Conservation (phyloP, 306 rosid genomes). For the Spatholobus suberectus region DNA sequence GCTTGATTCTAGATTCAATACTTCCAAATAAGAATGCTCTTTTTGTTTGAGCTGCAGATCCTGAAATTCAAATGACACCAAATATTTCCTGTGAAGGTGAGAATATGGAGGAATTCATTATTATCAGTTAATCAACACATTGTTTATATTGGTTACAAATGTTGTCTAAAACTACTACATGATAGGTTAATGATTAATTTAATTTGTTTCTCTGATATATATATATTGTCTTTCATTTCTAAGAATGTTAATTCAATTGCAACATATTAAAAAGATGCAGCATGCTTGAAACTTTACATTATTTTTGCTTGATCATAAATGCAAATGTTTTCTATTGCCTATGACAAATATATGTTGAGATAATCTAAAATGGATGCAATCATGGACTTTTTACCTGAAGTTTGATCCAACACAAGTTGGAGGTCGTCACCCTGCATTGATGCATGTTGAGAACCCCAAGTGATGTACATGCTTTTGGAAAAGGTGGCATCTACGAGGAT, state of each 20-base stretch:
- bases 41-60: slow-evolving; percentile 82
- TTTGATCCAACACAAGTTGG: slow-evolving; percentile 69
- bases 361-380: slow-evolving; percentile 1
- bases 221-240: not conserved
- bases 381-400: slow-evolving; percentile 56
- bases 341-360: not conserved
- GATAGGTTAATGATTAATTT: no score
- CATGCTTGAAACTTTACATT: not conserved
- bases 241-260: slow-evolving; percentile 13
- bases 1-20: slow-evolving; percentile 70
- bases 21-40: slow-evolving; percentile 75
- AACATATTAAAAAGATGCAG: slow-evolving; percentile 15
- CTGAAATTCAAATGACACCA: slow-evolving; percentile 46
- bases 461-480: slow-evolving; percentile 65
- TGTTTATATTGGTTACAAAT: not conserved
- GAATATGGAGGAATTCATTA: slow-evolving; percentile 23
- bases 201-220: no score
- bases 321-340: not conserved
- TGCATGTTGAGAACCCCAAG: slow-evolving; percentile 69
- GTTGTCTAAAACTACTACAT: not conserved
- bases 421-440: slow-evolving; percentile 65
- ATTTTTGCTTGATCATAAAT: not conserved
- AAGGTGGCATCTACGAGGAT: slow-evolving; percentile 53
- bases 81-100: not conserved
- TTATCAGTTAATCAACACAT: not conserved